These are phyloP conservation scores for Hordeum marinum DNA, from an alignment of 176 grass and related monocot genomes.

Conservation along the genomic window DNA sequence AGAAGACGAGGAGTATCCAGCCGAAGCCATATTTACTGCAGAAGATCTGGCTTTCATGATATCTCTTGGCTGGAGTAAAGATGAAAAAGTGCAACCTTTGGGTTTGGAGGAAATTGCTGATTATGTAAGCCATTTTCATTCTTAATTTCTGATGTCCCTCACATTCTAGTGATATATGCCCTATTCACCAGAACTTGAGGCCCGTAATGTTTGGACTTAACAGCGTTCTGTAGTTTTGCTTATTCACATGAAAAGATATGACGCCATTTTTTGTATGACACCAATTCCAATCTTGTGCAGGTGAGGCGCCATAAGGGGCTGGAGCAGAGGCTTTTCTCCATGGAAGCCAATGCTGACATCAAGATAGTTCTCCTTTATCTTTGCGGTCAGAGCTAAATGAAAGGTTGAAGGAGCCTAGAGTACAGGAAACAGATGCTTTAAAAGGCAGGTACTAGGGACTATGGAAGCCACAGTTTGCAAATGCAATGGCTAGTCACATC, in stretches of 20 bases:
- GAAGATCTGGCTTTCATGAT: constrained; percentile 48
- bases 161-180: background rate
- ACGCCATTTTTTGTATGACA: constrained; percentile 5
- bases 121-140: constrained; percentile 38
- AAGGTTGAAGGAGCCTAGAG: background rate
- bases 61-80: constrained; percentile 59
- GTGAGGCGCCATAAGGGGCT: constrained; percentile 34
- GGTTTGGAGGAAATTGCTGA: constrained; percentile 57
- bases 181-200: background rate
- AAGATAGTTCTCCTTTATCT: constrained; percentile 30
- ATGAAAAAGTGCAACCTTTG: constrained; percentile 53
- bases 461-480: background rate
- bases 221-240: background rate
- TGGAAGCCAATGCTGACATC: constrained; percentile 27
- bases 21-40: constrained; percentile 19
- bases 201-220: background rate
- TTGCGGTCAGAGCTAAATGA: constrained; percentile 23
- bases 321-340: constrained; percentile 45
- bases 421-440: constrained; percentile 12
- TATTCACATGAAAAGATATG: background rate
- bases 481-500: constrained; percentile 23
- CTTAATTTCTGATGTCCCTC: constrained; percentile 17
- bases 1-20: constrained; percentile 28
- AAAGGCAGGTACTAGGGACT: constrained; percentile 3
- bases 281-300: constrained; percentile 25